Evolutionary conservation across 208 protist genomes (phyloP), one percentile per base, ranked within the genome.

Genomic region (Leishmania lainsoni): DNA sequence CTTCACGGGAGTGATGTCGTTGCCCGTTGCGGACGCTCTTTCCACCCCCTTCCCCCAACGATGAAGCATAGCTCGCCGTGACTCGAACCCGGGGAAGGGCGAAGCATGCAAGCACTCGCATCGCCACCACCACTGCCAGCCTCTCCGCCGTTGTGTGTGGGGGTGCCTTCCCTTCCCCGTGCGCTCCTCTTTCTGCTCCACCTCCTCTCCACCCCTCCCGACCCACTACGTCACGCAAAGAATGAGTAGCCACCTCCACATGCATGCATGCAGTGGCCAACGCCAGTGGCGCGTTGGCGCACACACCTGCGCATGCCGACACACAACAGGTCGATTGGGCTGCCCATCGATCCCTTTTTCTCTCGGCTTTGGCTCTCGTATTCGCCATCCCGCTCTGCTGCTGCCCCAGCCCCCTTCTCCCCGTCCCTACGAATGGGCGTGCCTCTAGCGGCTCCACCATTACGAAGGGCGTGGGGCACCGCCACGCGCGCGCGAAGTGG

Each of bases 401-500:
- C 65, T 16, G 2, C 12, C 65, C 26, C 65, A 5, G n/a, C 29
- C 65, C 45, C 65, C 29, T 20, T 35, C 61, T 42, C 29, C 29
- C 16, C 5, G 12, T 6, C 61, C 20, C 61, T 16, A 68, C 39
- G 61, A 68, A 42, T 3, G 61, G 61, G 3, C 29, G 39, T 39
- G 26, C 12, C 61, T 29, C 61, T 20, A 68, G 6, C 61, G 9
- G 29, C 65, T 14, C 65, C 32, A 35, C 17, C 35, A 70, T 70
- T 26, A 45, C 0, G 26, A 22, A 35, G 12, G 63, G 49, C 22
- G 63, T 63, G 26, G 26, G 56, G 45, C 32, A 80, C n/a, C 70
- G 65, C 42, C 83, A 83, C 65, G 20, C 51, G 51, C 39, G 61
- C 61, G 80, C 66, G 5, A 72, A 51, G 35, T 89, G 86, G 86